These are phyloP conservation scores for Silene uniflora DNA, from an alignment of 148 eudicot species.

Conservation along the genomic window DNA sequence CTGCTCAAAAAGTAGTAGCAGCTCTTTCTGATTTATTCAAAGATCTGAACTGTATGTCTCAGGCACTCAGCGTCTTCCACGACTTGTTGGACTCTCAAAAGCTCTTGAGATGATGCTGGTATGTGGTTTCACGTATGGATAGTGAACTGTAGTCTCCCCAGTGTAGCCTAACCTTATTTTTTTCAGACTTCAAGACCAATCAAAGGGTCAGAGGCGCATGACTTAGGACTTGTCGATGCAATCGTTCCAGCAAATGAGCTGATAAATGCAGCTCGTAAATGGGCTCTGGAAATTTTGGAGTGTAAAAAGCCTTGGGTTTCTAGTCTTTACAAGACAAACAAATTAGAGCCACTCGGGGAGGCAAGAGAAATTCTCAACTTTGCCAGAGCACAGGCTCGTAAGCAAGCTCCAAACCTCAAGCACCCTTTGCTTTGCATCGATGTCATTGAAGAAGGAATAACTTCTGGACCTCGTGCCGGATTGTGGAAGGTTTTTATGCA, in stretches of 20 bases:
- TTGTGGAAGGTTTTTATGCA: conserved; percentile 61
- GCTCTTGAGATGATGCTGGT: conserved; percentile 98
- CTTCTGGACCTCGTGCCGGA: conserved; percentile 86
- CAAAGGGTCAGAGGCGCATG: conserved; percentile 78
- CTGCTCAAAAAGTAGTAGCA: neutral
- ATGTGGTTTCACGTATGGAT: conserved; percentile 19
- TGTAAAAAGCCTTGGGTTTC: conserved; percentile 78
- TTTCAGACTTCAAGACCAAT: conserved; percentile 73
- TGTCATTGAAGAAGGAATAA: conserved; percentile 83
- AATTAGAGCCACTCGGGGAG: conserved; percentile 80
- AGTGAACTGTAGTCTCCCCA: neutral
- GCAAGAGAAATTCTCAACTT: conserved; percentile 86
- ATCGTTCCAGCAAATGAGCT: conserved; percentile 68
- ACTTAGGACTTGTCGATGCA: conserved; percentile 85
- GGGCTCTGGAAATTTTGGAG: conserved; percentile 87
- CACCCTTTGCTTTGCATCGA: conserved; percentile 89
- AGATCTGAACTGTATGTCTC: conserved; percentile 19
- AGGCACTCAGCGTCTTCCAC: conserved; percentile 97
- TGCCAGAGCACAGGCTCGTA: conserved; percentile 76
- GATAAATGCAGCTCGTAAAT: conserved; percentile 61
- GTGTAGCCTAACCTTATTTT: conserved; percentile 10
- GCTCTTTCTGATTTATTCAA: neutral
- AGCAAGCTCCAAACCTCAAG: conserved; percentile 73
- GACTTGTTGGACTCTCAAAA: conserved; percentile 85
- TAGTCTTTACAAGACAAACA: conserved; percentile 74